Percentiles rank a stretch among this genome's conserved stretches.
phyloP scores from a whole-genome alignment of 1,284 basidiomycete genomes.

The Phellopilus nigrolimitatus region DNA sequence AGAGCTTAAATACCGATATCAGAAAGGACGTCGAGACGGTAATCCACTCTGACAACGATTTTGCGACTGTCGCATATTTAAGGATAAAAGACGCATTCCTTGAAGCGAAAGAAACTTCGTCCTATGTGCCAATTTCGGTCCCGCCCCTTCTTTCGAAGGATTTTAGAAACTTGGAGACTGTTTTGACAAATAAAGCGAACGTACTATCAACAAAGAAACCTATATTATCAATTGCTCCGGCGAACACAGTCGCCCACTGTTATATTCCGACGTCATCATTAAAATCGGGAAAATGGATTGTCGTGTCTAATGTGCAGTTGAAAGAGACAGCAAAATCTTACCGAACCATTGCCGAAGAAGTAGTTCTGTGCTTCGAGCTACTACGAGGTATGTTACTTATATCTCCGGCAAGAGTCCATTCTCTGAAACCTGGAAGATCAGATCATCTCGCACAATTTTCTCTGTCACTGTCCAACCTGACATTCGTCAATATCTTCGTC shows the following conservation, averaged over 20 bases:
- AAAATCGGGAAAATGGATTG: conserved; percentile 41
- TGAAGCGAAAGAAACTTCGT: conserved; percentile 41
- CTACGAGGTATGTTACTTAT: conserved; percentile 43
- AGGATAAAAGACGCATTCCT: conserved; percentile 68
- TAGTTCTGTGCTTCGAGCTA: conserved; percentile 52
- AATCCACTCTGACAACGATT: conserved; percentile 68
- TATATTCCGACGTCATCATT: not conserved
- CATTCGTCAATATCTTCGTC: conserved; percentile 82
- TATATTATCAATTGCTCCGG: not conserved
- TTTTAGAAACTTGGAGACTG: not conserved
- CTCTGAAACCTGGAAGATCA: conserved; percentile 55
- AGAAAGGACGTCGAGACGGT: conserved; percentile 68
- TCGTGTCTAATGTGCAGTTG: conserved; percentile 54
- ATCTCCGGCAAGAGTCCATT: conserved; percentile 31
- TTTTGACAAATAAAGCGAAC: not conserved
- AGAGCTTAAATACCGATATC: conserved; percentile 11
- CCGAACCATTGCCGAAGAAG: conserved; percentile 55
- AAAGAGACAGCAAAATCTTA: conserved; percentile 21
- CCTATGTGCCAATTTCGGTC: conserved; percentile 26
- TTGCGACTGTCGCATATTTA: conserved; percentile 86
- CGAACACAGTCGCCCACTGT: conserved; percentile 20
- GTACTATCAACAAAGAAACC: not conserved
- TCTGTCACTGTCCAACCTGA: conserved; percentile 16
- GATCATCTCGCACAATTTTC: conserved; percentile 7
- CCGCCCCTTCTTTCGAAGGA: conserved; percentile 52